These are phyloP conservation scores for Dictyostelium brefeldianum DNA, from an alignment of 78 protist species.

Conservation along the genomic window DNA sequence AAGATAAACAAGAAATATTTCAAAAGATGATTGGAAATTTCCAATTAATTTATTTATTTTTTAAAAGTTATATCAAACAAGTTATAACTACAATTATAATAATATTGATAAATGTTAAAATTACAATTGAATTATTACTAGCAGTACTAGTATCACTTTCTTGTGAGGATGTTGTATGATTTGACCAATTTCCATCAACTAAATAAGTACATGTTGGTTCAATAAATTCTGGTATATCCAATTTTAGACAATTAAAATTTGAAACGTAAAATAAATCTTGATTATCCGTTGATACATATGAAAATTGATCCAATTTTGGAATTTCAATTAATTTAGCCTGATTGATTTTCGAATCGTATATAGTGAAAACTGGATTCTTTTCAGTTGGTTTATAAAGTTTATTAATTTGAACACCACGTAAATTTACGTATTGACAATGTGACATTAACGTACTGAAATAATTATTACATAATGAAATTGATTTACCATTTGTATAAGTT, in stretches of 20 bases:
- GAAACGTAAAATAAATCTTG: background rate
- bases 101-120: no score
- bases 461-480: conserved; percentile 16
- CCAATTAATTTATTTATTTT: no score
- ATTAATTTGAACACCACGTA: background rate
- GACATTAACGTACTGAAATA: background rate
- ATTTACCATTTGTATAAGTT: conserved; percentile 3
- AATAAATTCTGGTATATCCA: background rate
- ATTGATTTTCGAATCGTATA: background rate
- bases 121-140: background rate
- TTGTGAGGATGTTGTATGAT: background rate
- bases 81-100: background rate
- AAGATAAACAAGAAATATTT: no score
- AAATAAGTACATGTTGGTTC: conserved; percentile 3
- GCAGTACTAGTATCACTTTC: background rate
- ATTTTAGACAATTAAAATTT: conserved; percentile 5
- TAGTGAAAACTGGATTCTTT: background rate
- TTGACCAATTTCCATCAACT: background rate
- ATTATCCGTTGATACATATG: background rate
- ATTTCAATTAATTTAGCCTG: background rate
- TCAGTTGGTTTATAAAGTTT: background rate
- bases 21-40: no score
- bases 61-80: no score
- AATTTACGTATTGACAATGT: conserved; percentile 31
- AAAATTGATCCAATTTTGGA: background rate